Base-by-base conservation (phyloP, 257 asterid genomes). In the Ophiorrhiza pumila region DNA sequence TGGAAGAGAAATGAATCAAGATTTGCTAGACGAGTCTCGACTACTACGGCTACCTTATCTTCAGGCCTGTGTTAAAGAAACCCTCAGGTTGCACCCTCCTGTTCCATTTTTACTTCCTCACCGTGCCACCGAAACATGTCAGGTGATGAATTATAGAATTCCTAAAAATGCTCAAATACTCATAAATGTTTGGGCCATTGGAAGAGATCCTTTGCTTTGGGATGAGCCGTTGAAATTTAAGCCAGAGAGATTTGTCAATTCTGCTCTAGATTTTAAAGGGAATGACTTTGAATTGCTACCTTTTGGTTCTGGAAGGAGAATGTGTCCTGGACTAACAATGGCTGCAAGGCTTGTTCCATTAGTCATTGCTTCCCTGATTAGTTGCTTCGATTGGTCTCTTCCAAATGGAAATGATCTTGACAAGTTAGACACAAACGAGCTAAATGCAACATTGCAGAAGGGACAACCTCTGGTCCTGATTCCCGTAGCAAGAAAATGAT, bases 21-120 rank as follows among this genome's bases (percentile, higher is more conserved):
- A 49, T 39, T 34, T 64, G 17, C 27, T 68, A 6, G 65, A 46
- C 13, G 76, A 77, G 67, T 75, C 66, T 29, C 45, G n/a, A 11
- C 2, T 79, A 32, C 35, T 69, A 41, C 66, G 74, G 1, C 55
- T 79, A 20, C 77, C 82, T 14, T 86, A 82, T 69, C 82, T 82
- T n/a, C 74, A 78, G 56, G 86, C 87, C 7, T 78, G 84, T 60
- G 32, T 82, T 20, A 84, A 80, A 73, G 89, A 86, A 72, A 80
- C 88, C 20, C 74, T 82, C 9, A 60, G 91, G 74, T 59, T 84
- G 68, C 91, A 86, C 75, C 86, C 89, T 69, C 87, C 85, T 13
- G 83, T 78, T 0, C 87, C 89, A 17, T 47, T 82, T 3, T 12
- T 81, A 41, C 82, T 86, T 42, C 65, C 83, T n/a, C 89, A 80